Evolutionary conservation across 2,329 filamentous ascomycete species (phyloP), one percentile per base, ranked within the genome.

Genomic region (Tolypocladium nubicola): DNA sequence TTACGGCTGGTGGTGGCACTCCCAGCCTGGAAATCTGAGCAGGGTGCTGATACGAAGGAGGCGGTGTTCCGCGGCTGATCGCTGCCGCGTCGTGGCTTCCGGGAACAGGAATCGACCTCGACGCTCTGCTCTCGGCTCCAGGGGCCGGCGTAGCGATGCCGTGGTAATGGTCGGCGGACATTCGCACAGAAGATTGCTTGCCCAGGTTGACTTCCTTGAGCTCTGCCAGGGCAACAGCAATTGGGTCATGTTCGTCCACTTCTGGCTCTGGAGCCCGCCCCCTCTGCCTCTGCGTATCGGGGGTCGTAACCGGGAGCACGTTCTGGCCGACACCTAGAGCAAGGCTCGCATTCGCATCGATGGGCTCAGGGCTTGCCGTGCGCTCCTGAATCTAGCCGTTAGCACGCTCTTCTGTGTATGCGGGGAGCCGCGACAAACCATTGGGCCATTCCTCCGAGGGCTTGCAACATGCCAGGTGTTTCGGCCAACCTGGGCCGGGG

Each of bases 241-340:
- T 96, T 0, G 94, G 94, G 66, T 99, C 94, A 19, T 81, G 73
- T 30, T 90, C 87, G 35, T 89, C 86, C 39, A 73, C 69, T 57
- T 69, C 77, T 63, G 68, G 68, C 53, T 66, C 71, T 38, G 68
- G 71, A 58, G 59, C 52, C 21, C 63, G 62, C 9, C 64, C 65
- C 23, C 62, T 61, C 37, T 64, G 62, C 23, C 68, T 66, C 61
- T 79, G 79, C 62, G 79, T 81, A 59, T 93, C 89, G 0, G 90
- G 87, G 10, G 88, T 88, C 14, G 89, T 88, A 11, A 99, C 93
- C 57, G 96, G 86, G 66, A 99, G 96, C 13, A 99, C 90, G 65
- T 99, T 99, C 65, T 95, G 90, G 9, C 94, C 94, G 56, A 99
- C 84, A 66, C 97, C 97, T 35, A 99, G 79, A 60, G 96, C 93